Conservation (phyloP, 1,284 basidiomycete species). For the Boletus sp. region DNA sequence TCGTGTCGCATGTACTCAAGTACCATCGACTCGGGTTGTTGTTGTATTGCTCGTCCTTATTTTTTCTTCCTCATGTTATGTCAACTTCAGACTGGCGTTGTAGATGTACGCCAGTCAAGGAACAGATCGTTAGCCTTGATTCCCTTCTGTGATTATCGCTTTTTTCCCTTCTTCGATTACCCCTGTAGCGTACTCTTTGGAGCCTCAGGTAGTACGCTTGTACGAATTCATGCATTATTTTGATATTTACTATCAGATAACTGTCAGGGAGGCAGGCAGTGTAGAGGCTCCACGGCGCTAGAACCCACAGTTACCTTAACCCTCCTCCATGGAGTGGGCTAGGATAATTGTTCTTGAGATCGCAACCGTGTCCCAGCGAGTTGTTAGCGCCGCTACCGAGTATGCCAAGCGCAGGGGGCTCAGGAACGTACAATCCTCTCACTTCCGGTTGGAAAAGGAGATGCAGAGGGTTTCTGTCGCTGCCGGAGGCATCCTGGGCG, state of each 20-base stretch:
- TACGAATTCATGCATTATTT: not conserved
- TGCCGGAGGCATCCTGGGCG: too few species aligned
- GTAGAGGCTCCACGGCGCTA: too few species aligned
- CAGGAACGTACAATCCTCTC: conserved; percentile 3
- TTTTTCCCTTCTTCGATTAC: not conserved
- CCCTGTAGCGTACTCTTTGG: not conserved
- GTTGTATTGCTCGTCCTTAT: not conserved
- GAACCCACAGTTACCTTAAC: too few species aligned
- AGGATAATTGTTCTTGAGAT: too few species aligned
- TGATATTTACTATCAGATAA: not conserved
- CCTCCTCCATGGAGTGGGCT: too few species aligned
- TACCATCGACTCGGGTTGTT: not conserved
- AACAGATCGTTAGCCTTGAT: not conserved
- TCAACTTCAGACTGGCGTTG: not conserved
- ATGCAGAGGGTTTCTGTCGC: conserved; percentile 8
- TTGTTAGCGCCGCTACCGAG: not conserved
- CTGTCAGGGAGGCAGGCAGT: not conserved
- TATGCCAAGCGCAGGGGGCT: conserved; percentile 5
- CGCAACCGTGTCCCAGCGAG: not conserved
- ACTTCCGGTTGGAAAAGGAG: conserved; percentile 15
- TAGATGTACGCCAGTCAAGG: not conserved
- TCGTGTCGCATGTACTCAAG: not conserved
- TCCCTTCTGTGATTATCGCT: not conserved
- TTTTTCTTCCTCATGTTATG: not conserved
- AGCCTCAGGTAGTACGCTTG: not conserved